phyloP scores from a whole-genome alignment of 2,329 filamentous ascomycete genomes.

The Pseudocercospora cruenta region DNA sequence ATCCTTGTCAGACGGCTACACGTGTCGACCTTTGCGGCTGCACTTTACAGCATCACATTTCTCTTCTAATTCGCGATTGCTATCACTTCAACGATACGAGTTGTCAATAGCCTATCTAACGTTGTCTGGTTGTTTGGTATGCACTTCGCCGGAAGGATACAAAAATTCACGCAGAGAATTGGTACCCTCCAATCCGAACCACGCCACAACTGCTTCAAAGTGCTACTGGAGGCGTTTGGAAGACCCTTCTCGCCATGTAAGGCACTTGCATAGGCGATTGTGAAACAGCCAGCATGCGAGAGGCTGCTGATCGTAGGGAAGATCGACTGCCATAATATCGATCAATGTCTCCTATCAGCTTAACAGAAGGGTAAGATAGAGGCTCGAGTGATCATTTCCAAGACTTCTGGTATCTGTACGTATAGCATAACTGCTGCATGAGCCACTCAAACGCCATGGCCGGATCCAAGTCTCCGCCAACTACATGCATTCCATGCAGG shows the following conservation, averaged over 20 bases:
- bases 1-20: neutral
- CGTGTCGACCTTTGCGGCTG: neutral
- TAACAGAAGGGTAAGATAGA: neutral
- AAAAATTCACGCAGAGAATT: neutral
- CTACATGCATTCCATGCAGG: neutral
- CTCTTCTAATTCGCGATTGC: neutral
- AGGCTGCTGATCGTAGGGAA: neutral
- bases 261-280: conserved; percentile 4
- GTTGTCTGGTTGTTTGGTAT: neutral
- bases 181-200: neutral
- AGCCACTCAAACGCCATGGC: neutral
- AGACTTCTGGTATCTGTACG: conserved; percentile 2
- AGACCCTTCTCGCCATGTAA: neutral
- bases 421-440: neutral
- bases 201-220: neutral
- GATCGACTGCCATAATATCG: neutral
- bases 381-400: neutral
- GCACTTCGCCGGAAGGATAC: neutral
- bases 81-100: neutral
- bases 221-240: neutral
- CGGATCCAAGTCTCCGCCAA: conserved; percentile 5
- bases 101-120: too few species aligned
- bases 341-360: neutral
- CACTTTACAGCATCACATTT: neutral
- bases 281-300: neutral